phyloP scores from a whole-genome alignment of 768 basidiomycete genomes.

The Boletus insuetus region DNA sequence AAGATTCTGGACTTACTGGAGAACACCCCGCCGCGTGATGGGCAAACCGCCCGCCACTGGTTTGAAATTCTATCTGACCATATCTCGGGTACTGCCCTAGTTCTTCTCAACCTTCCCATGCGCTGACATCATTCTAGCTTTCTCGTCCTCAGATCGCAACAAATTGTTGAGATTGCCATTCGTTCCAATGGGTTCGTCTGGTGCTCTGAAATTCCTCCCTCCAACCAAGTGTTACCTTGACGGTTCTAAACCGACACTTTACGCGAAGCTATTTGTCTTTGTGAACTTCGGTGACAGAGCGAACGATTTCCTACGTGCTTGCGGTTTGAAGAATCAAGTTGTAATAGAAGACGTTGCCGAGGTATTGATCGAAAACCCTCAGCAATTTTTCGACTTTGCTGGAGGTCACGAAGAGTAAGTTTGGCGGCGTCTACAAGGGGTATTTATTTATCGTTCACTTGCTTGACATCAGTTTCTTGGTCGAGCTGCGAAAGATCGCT shows the following conservation, averaged over 20 bases:
- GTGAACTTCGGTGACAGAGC: slow-evolving; percentile 79
- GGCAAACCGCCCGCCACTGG: slow-evolving; percentile 51
- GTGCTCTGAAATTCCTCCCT: slow-evolving; percentile 40
- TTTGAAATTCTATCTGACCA: slow-evolving; percentile 63
- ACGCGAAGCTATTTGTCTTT: slow-evolving; percentile 76
- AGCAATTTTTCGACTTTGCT: slow-evolving; percentile 62
- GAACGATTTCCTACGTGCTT: slow-evolving; percentile 76
- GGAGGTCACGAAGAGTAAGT: slow-evolving; percentile 62
- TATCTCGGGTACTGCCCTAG: slow-evolving; percentile 44
- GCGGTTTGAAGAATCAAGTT: slow-evolving; percentile 81
- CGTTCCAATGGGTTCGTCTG: slow-evolving; percentile 50
- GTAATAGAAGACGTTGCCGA: slow-evolving; percentile 73
- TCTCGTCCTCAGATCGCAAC: slow-evolving; percentile 41
- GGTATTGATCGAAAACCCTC: slow-evolving; percentile 61
- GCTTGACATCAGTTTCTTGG: slow-evolving; percentile 54
- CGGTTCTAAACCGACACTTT: slow-evolving; percentile 49
- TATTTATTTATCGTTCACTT: neutral
- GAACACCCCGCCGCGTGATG: slow-evolving; percentile 50
- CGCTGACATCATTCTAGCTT: neutral
- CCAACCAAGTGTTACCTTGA: slow-evolving; percentile 66
- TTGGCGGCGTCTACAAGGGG: neutral
- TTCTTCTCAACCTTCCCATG: neutral
- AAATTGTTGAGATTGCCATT: slow-evolving; percentile 54
- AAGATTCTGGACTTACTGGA: slow-evolving; percentile 54
- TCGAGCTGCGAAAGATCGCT: slow-evolving; percentile 37